Conservation (phyloP, 2,329 filamentous ascomycete species). For the Fusarium musae region DNA sequence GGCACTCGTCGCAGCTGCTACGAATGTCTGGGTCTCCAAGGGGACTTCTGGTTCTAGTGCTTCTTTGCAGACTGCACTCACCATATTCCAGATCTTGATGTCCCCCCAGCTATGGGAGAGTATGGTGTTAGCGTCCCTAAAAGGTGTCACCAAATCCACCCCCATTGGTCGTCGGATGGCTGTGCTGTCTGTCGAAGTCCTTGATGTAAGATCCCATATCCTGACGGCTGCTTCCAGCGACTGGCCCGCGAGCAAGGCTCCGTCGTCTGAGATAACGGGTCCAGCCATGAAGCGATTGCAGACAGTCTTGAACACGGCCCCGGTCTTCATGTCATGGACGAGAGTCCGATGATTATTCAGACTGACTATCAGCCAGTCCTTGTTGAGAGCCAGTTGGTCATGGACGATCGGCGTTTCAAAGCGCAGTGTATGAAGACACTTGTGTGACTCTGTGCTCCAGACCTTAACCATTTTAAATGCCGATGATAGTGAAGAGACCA, state of each 20-base stretch:
- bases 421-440: background rate
- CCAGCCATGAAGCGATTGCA: background rate
- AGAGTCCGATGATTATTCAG: too few species aligned
- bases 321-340: background rate
- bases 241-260: background rate
- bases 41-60: background rate
- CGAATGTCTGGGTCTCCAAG: too few species aligned
- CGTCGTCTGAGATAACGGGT: background rate
- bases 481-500: background rate
- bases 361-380: background rate
- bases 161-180: background rate
- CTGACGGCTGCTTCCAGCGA: background rate
- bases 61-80: background rate
- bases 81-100: background rate
- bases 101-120: rapidly evolving
- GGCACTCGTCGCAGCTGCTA: background rate
- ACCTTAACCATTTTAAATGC: background rate
- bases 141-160: rapidly evolving
- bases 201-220: background rate
- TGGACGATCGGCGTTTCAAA: background rate
- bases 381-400: background rate
- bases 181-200: background rate
- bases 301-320: background rate
- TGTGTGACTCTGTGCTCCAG: background rate
- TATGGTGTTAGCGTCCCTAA: background rate